phyloP scores from a whole-genome alignment of 2,329 filamentous ascomycete species.

The Lithohypha guttulata region DNA sequence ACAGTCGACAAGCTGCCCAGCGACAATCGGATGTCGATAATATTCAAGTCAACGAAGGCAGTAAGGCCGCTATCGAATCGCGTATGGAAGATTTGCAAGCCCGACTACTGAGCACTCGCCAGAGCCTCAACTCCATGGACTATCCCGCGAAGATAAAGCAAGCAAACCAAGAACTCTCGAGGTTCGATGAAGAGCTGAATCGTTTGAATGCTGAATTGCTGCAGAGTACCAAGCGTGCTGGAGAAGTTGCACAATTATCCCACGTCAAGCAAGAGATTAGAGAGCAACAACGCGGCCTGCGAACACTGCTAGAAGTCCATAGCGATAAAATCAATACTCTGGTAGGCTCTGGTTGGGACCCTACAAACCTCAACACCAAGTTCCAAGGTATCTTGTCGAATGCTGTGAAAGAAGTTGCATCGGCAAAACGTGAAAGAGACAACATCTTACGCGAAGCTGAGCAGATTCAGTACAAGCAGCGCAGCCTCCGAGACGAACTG shows the following conservation, averaged over 20 bases:
- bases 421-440: conserved; percentile 60
- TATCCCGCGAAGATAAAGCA: conserved; percentile 62
- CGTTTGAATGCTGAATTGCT: conserved; percentile 69
- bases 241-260: conserved; percentile 74
- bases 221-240: conserved; percentile 68
- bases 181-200: conserved; percentile 61
- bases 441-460: conserved; percentile 60
- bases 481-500: conserved; percentile 52
- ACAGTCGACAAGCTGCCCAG: conserved; percentile 57
- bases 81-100: conserved; percentile 59
- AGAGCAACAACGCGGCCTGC: conserved; percentile 61
- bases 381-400: conserved; percentile 50
- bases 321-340: conserved; percentile 55
- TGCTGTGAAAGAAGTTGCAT: conserved; percentile 42
- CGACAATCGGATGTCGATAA: conserved; percentile 59
- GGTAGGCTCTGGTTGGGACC: conserved; percentile 57
- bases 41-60: conserved; percentile 79
- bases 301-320: conserved; percentile 68
- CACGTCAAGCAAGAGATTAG: conserved; percentile 69
- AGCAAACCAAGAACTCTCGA: conserved; percentile 54
- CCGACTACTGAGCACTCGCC: conserved; percentile 50
- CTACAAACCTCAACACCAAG: conserved; percentile 56
- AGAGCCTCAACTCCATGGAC: conserved; percentile 51
- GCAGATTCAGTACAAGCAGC: conserved; percentile 63
- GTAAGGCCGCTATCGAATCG: conserved; percentile 64